Evolutionary conservation across 2,329 filamentous ascomycete genomes (phyloP).

Genomic region (Hymenoscyphus linearis): DNA sequence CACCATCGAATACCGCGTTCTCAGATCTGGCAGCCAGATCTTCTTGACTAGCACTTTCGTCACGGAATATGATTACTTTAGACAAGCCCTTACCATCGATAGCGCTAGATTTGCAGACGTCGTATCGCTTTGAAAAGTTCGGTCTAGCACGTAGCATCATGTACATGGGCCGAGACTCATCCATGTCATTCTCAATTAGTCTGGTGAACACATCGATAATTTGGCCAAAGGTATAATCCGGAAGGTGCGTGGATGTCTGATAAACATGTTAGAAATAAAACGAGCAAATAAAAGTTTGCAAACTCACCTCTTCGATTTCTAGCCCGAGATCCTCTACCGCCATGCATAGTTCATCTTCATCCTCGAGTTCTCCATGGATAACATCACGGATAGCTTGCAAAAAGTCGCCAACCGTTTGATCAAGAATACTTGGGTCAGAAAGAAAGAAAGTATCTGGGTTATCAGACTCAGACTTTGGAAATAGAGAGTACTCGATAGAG

Average conservation of each 20-base stretch:
- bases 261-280: neutral
- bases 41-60: conserved; percentile 21
- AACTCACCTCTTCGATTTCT: conserved; percentile 51
- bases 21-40: conserved; percentile 11
- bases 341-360: conserved; percentile 53
- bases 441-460: conserved; percentile 51
- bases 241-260: conserved; percentile 44
- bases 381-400: conserved; percentile 50
- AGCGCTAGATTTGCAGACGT: conserved; percentile 46
- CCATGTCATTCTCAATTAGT: conserved; percentile 54
- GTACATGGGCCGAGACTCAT: conserved; percentile 50
- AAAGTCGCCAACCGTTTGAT: conserved; percentile 47
- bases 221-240: conserved; percentile 47
- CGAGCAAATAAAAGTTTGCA: neutral
- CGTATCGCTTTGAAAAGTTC: conserved; percentile 47
- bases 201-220: conserved; percentile 55
- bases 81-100: conserved; percentile 48
- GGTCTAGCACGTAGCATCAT: conserved; percentile 49
- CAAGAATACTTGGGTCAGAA: conserved; percentile 48
- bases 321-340: conserved; percentile 50
- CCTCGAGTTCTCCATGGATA: conserved; percentile 48
- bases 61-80: conserved; percentile 24
- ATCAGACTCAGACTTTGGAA: conserved; percentile 49
- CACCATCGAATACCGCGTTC: neutral
- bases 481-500: conserved; percentile 50